These are phyloP conservation scores for Lachnellula occidentalis DNA, from an alignment of 2,329 filamentous ascomycete species.

Conservation along the genomic window DNA sequence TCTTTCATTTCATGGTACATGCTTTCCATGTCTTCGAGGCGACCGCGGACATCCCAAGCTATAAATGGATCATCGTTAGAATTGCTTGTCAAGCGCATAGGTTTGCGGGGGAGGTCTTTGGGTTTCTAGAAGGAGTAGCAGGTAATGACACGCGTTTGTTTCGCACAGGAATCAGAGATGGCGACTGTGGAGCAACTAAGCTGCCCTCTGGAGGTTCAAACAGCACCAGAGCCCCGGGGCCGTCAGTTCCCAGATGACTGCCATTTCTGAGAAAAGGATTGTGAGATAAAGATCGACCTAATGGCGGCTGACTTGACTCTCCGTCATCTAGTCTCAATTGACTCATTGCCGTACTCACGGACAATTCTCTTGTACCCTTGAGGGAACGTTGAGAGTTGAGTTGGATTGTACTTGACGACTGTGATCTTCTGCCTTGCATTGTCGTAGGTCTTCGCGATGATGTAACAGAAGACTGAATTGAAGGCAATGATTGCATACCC, in stretches of 20 bases:
- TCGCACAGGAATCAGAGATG: constrained; percentile 31
- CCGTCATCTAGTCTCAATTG: constrained; percentile 28
- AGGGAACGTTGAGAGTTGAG: constrained; percentile 16
- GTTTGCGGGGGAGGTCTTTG: constrained; percentile 36
- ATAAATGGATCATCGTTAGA: constrained; percentile 61
- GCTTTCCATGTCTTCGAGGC: constrained; percentile 69
- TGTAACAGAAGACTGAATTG: constrained; percentile 24
- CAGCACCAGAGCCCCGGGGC: constrained; percentile 23
- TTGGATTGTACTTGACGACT: constrained; percentile 28
- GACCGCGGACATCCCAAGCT: constrained; percentile 77
- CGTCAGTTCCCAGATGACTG: constrained; percentile 19
- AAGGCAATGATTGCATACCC: constrained; percentile 42
- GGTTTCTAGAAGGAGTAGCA: constrained; percentile 37
- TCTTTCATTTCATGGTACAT: constrained; percentile 68
- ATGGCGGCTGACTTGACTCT: constrained; percentile 3
- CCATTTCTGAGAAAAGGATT: constrained; percentile 20
- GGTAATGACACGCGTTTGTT: constrained; percentile 23
- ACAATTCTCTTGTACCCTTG: constrained; percentile 30
- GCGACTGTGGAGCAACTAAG: constrained; percentile 29
- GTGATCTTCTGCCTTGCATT: constrained; percentile 23
- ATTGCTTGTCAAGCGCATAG: constrained; percentile 60
- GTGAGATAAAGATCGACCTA: constrained; percentile 11
- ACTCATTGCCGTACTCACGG: constrained; percentile 34
- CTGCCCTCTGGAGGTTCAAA: constrained; percentile 20
- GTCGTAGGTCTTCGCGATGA: constrained; percentile 21